Percentiles rank a stretch among this genome's conserved stretches.
Evolutionary conservation across 768 basidiomycete species (phyloP).

Genomic region (Rhizopogon salebrosus): DNA sequence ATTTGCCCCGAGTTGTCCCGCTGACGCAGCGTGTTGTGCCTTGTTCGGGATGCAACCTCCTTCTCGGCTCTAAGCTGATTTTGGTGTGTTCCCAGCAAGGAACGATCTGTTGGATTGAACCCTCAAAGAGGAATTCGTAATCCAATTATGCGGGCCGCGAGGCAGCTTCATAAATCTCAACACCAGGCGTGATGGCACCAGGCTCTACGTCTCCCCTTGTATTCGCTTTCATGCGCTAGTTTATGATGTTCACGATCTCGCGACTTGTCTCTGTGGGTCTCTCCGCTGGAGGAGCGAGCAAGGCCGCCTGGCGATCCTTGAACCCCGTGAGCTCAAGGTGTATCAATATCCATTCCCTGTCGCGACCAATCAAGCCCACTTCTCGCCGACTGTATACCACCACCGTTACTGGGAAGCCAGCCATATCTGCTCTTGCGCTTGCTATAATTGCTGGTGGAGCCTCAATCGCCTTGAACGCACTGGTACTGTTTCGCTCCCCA

Average conservation of each 20-base stretch:
- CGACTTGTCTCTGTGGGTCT: neutral
- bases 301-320: neutral
- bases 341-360: neutral
- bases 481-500: neutral
- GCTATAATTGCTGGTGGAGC: slow-evolving; percentile 6
- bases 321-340: neutral
- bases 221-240: neutral
- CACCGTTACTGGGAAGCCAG: neutral
- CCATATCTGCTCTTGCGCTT: neutral
- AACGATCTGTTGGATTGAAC: neutral
- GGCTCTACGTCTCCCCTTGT: neutral
- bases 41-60: neutral
- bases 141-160: neutral
- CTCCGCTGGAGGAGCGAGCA: neutral
- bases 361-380: neutral
- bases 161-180: neutral
- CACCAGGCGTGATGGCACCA: neutral
- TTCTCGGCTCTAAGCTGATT: neutral
- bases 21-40: neutral
- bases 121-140: neutral
- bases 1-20: no score
- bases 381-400: neutral
- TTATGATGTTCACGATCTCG: slow-evolving; percentile 9
- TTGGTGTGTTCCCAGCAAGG: neutral
- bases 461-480: slow-evolving; percentile 3